Percentiles rank a stretch among this genome's conserved stretches.
Conservation (phyloP, 108 stramenopile genomes). For the Conticribra weissflogii region DNA sequence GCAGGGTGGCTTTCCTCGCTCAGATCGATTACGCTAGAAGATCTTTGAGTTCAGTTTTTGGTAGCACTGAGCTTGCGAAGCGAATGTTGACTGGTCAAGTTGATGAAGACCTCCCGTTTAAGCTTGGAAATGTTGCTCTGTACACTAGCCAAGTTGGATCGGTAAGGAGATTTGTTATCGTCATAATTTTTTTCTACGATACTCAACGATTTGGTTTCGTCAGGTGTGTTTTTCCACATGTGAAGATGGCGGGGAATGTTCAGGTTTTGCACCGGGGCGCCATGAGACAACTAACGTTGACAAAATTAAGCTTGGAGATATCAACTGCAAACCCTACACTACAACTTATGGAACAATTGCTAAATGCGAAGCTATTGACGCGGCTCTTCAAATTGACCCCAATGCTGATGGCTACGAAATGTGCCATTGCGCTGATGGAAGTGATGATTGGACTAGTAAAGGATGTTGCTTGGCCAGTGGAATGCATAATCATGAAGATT, state of each 20-base stretch:
- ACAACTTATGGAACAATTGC: slow-evolving; percentile 46
- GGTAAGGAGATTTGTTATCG: slow-evolving; percentile 6
- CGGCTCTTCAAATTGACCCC: slow-evolving; percentile 35
- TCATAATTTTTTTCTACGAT: neutral
- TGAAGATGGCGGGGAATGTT: slow-evolving; percentile 28
- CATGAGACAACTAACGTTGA: slow-evolving; percentile 48
- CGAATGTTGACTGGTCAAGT: slow-evolving; percentile 50
- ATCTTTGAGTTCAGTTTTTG: slow-evolving; percentile 16
- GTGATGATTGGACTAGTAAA: slow-evolving; percentile 48
- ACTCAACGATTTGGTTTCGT: neutral
- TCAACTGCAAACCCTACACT: slow-evolving; percentile 57
- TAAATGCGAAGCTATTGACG: slow-evolving; percentile 42
- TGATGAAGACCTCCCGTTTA: slow-evolving; percentile 42
- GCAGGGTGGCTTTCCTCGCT: slow-evolving; percentile 37
- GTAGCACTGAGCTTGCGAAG: slow-evolving; percentile 33
- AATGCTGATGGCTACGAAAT: slow-evolving; percentile 31
- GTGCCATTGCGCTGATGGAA: slow-evolving; percentile 50
- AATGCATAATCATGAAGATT: slow-evolving; percentile 26
- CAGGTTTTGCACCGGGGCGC: slow-evolving; percentile 45
- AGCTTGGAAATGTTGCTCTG: slow-evolving; percentile 45
- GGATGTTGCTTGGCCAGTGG: slow-evolving; percentile 57
- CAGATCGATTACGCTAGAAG: slow-evolving; percentile 37
- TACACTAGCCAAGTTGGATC: slow-evolving; percentile 53
- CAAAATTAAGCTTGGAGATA: slow-evolving; percentile 54
- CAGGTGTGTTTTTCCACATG: slow-evolving; percentile 42